Base-by-base conservation (phyloP, 2,329 filamentous ascomycete species). In the Hypomyces rosellus region DNA sequence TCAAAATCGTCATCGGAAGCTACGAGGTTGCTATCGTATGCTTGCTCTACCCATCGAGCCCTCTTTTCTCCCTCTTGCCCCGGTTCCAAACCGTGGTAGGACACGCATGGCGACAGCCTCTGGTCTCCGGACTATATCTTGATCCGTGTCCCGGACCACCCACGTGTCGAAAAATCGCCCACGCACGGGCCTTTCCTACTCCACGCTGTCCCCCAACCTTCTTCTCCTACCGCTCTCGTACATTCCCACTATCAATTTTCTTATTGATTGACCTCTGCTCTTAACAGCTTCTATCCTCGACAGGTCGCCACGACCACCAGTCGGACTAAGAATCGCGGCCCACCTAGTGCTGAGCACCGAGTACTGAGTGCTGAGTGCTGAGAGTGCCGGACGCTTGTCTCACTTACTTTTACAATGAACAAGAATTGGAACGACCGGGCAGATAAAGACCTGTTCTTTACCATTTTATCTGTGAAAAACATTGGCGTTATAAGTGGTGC, bases 401-500 rank as follows among this genome's bases (percentile, higher is more conserved):
- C 34, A 52, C 25, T 30, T 34, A 36, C 46, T 8, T 46, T 54
- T 57, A 55, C 55, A 59, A 73, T 67, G 61, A 80, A 79, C 65
- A 82, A 81, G 68, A 80, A 79, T 62, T 82, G 78, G 78, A 79
- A 75, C 59, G 78, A 82, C 58, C 72, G 77, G 52, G 80, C 80
- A 54, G 79, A 83, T 59, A 81, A 80, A 61, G 80, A 83, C 61
- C 69, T 83, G 43, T 82, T 82, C 69, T 82, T 82, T 60, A 81
- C 78, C 48, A 82, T 83, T 52, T 65, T 82, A 37, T 79, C 75
- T 3, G 76, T 81, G 45, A 83, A 83, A 67, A 80, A 81, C 62
- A 81, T 83, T 58, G 80, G 79, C 55, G 73, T 82, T 61, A 82
- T 83, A 64, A 82, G 78, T 64, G 79, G 78, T 51, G 67, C 70